phyloP scores from a whole-genome alignment of 352 stramenopile genomes.

The Plasmopara halstedii region DNA sequence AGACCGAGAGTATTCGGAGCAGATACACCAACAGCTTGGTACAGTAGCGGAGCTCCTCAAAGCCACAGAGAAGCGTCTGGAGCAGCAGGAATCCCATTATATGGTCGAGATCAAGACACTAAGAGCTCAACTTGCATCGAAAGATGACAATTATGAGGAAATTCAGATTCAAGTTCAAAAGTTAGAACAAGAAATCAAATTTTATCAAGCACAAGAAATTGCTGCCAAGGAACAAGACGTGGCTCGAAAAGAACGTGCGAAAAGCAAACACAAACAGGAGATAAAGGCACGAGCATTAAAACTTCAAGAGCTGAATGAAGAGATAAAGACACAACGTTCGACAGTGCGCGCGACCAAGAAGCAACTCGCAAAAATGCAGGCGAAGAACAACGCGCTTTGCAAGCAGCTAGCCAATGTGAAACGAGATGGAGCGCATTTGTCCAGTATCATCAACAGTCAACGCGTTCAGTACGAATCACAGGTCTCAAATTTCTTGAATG shows the following conservation, averaged over 20 bases:
- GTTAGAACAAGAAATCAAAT: conserved; percentile 20
- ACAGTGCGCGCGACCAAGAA: conserved; percentile 29
- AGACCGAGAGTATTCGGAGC: conserved; percentile 48
- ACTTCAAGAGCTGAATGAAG: conserved; percentile 12
- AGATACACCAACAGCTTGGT: conserved; percentile 51
- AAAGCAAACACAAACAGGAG: conserved; percentile 25
- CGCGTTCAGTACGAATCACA: conserved; percentile 16
- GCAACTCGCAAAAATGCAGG: conserved; percentile 17
- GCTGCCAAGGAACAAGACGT: conserved; percentile 23
- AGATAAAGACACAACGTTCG: conserved; percentile 34
- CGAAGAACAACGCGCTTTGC: conserved; percentile 29
- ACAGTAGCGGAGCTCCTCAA: conserved; percentile 54
- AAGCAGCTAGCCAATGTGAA: conserved; percentile 32
- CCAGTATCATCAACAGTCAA: conserved; percentile 37
- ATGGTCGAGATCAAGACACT: conserved; percentile 14
- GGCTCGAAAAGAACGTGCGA: conserved; percentile 11
- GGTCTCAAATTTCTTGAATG: conserved; percentile 14
- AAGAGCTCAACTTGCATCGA: conserved; percentile 4
- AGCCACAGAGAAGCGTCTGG: conserved; percentile 39
- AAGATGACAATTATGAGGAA: conserved; percentile 3
- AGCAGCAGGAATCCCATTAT: conserved; percentile 29
- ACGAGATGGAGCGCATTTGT: conserved; percentile 34
- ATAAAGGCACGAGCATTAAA: conserved; percentile 17
- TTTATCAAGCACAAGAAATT: not conserved
- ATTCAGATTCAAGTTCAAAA: conserved; percentile 2